Percentiles rank a stretch among this genome's conserved stretches.
Conservation (phyloP, 148 eudicot genomes). For the Hydrangea macrophylla region DNA sequence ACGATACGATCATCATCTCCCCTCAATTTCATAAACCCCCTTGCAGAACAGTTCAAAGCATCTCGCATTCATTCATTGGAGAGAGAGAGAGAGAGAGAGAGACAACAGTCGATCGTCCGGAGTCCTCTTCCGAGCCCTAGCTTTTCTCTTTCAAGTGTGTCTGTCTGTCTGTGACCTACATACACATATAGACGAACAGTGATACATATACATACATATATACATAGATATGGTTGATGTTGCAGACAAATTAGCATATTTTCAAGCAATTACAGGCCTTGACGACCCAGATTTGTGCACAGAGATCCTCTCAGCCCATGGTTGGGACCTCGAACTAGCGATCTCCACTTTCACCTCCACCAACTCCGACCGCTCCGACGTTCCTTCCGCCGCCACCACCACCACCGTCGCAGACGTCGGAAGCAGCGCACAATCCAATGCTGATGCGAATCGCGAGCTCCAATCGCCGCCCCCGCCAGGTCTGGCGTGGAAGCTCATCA, state of each 20-base stretch:
- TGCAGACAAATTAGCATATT: constrained; percentile 67
- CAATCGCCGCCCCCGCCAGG: constrained; percentile 34
- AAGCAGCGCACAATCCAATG: constrained; percentile 14
- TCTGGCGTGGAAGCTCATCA: constrained; percentile 72
- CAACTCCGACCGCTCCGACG: constrained; percentile 13
- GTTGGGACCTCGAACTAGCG: constrained; percentile 92
- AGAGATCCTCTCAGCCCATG: constrained; percentile 84
- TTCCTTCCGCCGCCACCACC: constrained; percentile 5
- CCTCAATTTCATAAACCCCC: not conserved
- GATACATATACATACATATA: not conserved
- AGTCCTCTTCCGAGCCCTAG: not conserved
- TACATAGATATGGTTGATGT: constrained; percentile 51
- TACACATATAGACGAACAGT: not conserved
- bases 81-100: not conserved
- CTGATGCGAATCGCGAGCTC: constrained; percentile 9
- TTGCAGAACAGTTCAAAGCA: not conserved
- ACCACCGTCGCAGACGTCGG: constrained; percentile 7
- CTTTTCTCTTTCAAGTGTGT: constrained; percentile 1
- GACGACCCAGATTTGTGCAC: constrained; percentile 81
- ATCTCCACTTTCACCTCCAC: constrained; percentile 60
- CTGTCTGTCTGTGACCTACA: not conserved
- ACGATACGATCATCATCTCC: not conserved
- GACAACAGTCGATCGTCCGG: not conserved
- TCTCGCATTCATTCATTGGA: not conserved
- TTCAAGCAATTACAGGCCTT: constrained; percentile 88